phyloP scores from a whole-genome alignment of 208 protist species.

The Phytomonas sp. region DNA sequence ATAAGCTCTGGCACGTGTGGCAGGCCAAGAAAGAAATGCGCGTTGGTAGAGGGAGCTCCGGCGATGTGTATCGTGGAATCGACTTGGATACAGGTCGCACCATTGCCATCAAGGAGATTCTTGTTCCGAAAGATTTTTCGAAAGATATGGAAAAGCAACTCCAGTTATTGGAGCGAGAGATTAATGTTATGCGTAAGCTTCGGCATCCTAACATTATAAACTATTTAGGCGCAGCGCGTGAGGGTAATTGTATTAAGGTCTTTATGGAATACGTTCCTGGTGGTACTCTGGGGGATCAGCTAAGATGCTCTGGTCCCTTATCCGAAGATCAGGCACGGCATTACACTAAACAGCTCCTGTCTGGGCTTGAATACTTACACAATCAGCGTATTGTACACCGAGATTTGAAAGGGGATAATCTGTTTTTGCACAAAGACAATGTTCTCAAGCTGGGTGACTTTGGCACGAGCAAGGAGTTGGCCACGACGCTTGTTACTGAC shows the following conservation, averaged over 20 bases:
- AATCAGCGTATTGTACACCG: constrained; percentile 76
- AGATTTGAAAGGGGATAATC: constrained; percentile 90
- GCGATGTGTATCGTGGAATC: constrained; percentile 71
- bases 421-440: constrained; percentile 73
- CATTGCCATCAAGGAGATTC: constrained; percentile 82
- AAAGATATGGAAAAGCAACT: constrained; percentile 80
- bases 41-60: constrained; percentile 67
- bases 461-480: constrained; percentile 83
- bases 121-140: constrained; percentile 70
- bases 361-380: constrained; percentile 88
- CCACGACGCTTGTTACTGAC: constrained; percentile 73
- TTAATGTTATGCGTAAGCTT: constrained; percentile 88
- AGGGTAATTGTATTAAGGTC: constrained; percentile 75
- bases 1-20: constrained; percentile 10
- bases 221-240: constrained; percentile 72
- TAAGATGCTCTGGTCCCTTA: constrained; percentile 56
- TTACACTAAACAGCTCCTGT: constrained; percentile 81
- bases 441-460: constrained; percentile 87
- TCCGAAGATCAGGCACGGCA: constrained; percentile 48
- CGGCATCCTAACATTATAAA: constrained; percentile 87
- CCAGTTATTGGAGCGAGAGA: constrained; percentile 77
- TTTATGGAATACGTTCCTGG: constrained; percentile 90
- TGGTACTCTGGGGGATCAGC: constrained; percentile 61
- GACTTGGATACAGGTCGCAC: constrained; percentile 66
- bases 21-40: constrained; percentile 13